Evolutionary conservation across 495 filamentous ascomycete species (phyloP).

Genomic region (Aspergillus conjunctus): DNA sequence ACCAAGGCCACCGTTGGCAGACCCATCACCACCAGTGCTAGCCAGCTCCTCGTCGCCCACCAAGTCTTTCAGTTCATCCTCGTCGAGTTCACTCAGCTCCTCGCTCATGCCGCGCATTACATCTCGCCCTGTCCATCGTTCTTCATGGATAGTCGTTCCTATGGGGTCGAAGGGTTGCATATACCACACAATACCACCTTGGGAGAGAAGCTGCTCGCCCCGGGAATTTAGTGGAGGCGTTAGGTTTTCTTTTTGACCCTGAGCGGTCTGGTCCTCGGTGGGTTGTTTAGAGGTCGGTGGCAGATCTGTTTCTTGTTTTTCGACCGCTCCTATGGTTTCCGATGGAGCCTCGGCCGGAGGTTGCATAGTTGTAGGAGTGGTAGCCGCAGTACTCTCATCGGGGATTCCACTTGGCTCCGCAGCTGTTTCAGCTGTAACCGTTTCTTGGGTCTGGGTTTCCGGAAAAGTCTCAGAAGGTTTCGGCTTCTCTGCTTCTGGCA

Average conservation of each 20-base stretch:
- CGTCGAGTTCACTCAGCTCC: conserved; percentile 84
- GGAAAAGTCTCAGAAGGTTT: conserved; percentile 8
- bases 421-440: background rate
- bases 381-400: conserved; percentile 4
- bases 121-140: conserved; percentile 76
- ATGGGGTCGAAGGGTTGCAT: conserved; percentile 76
- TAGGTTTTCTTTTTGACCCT: conserved; percentile 31
- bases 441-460: conserved; percentile 7
- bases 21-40: conserved; percentile 24
- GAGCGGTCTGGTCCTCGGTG: conserved; percentile 27
- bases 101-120: conserved; percentile 78
- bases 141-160: conserved; percentile 75
- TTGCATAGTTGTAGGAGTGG: conserved; percentile 10
- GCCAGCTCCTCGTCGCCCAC: conserved; percentile 51
- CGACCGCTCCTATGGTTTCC: conserved; percentile 3
- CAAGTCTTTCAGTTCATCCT: conserved; percentile 74
- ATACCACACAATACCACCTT: conserved; percentile 88
- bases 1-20: conserved; percentile 16
- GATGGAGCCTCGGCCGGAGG: conserved; percentile 13
- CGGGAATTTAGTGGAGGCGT: conserved; percentile 52
- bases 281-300: conserved; percentile 43
- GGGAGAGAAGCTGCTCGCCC: conserved; percentile 58
- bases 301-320: conserved; percentile 36
- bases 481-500: conserved; percentile 12
- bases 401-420: background rate